Conservation (phyloP, 2,329 filamentous ascomycete species). For the Pseudogymnoascus sp. region DNA sequence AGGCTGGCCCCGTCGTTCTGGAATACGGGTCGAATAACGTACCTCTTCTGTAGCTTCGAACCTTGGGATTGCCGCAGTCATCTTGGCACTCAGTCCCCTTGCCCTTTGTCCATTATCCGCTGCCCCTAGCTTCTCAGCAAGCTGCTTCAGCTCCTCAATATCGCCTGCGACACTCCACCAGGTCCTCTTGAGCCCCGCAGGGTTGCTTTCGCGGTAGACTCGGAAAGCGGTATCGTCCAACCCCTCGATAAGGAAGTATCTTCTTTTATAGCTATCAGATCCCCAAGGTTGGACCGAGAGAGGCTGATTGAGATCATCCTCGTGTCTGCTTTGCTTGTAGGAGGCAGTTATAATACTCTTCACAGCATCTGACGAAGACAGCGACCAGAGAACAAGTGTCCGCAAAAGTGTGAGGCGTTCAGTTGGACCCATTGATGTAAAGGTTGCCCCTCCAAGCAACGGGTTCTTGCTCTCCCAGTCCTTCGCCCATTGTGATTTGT, state of each 20-base stretch:
- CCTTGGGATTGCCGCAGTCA: constrained; percentile 70
- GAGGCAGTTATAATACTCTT: constrained; percentile 75
- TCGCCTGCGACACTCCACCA: constrained; percentile 91
- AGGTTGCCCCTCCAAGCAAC: constrained; percentile 69
- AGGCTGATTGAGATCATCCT: constrained; percentile 71
- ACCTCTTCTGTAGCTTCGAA: constrained; percentile 93
- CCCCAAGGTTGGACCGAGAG: constrained; percentile 89
- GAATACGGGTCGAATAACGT: constrained; percentile 25
- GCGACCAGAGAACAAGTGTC: constrained; percentile 77
- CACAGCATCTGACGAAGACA: constrained; percentile 79
- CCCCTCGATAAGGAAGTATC: constrained; percentile 91
- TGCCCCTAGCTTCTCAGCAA: constrained; percentile 68
- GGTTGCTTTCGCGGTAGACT: constrained; percentile 88
- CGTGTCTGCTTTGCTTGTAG: constrained; percentile 81
- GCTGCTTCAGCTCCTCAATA: constrained; percentile 72
- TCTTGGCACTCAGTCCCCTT: constrained; percentile 67
- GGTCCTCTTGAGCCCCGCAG: constrained; percentile 62
- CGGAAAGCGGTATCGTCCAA: constrained; percentile 90
- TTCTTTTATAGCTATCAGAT: constrained; percentile 77
- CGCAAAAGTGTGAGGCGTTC: constrained; percentile 76
- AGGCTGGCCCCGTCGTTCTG: background rate
- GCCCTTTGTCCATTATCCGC: constrained; percentile 77
- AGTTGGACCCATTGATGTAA: constrained; percentile 71
- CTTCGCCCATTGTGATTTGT: constrained; percentile 81
- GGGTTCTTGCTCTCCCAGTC: constrained; percentile 80